These are phyloP conservation scores for Coemansia sp. DNA, from an alignment of 192 early-diverging fungal species.

Conservation along the genomic window DNA sequence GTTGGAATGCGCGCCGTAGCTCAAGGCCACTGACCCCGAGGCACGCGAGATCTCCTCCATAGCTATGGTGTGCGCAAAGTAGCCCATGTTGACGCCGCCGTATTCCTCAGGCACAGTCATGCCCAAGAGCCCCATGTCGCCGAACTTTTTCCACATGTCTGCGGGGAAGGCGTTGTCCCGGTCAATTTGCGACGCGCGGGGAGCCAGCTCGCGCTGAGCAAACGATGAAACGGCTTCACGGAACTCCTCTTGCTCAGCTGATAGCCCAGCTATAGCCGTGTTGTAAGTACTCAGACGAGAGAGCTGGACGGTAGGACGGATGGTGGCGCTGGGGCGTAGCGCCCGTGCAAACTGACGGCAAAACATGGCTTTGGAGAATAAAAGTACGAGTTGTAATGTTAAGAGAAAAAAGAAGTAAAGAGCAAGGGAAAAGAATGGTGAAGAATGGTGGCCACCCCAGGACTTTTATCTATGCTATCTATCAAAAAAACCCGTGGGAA, in stretches of 20 bases:
- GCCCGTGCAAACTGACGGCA: constrained; percentile 7
- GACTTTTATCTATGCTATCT: neutral
- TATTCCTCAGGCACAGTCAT: constrained; percentile 86
- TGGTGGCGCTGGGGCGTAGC: neutral
- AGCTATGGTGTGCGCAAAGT: constrained; percentile 84
- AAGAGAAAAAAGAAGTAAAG: neutral
- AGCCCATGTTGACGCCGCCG: constrained; percentile 88
- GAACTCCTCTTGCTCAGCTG: constrained; percentile 72
- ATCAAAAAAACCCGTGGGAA: neutral
- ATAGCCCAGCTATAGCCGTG: constrained; percentile 72
- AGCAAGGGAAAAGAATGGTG: neutral
- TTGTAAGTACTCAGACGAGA: constrained; percentile 66
- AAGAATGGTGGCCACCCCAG: neutral
- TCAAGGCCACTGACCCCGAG: constrained; percentile 86
- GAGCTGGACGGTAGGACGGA: neutral
- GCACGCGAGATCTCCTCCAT: constrained; percentile 94
- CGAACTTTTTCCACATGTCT: constrained; percentile 98
- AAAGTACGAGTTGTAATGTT: neutral
- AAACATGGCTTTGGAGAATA: neutral
- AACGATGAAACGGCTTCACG: constrained; percentile 73
- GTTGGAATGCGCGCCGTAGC: constrained; percentile 97
- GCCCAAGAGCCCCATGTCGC: constrained; percentile 92
- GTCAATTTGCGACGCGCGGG: constrained; percentile 81
- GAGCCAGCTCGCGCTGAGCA: constrained; percentile 79
- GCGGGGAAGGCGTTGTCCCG: constrained; percentile 84